Evolutionary conservation across 495 filamentous ascomycete species (phyloP).

Genomic region (Daldinia grandis): DNA sequence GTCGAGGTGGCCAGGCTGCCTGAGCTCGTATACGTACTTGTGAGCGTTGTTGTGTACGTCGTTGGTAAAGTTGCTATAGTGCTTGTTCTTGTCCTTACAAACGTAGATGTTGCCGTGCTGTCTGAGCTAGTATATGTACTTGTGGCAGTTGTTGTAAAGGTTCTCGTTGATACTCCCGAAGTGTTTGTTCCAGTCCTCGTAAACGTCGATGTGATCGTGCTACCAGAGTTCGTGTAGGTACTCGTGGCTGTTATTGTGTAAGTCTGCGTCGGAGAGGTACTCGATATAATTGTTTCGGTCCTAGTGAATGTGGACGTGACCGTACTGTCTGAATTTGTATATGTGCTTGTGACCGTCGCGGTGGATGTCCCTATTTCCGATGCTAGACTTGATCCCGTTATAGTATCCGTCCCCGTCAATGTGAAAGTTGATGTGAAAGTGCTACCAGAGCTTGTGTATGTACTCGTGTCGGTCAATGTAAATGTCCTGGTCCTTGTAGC

Average conservation of each 20-base stretch:
- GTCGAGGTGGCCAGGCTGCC: slow-evolving; percentile 6
- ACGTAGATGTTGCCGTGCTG: slow-evolving; percentile 8
- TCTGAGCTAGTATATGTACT: slow-evolving; percentile 5
- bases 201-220: slow-evolving; percentile 24
- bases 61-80: not conserved
- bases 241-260: slow-evolving; percentile 23
- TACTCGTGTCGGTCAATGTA: slow-evolving; percentile 19
- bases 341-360: not conserved
- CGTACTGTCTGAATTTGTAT: slow-evolving; percentile 6
- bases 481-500: slow-evolving; percentile 8
- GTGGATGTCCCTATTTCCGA: not conserved
- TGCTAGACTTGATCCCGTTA: not conserved
- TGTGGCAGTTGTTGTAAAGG: slow-evolving; percentile 12
- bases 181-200: slow-evolving; percentile 17
- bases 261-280: not conserved
- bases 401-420: not conserved
- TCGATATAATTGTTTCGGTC: not conserved
- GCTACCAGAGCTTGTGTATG: slow-evolving; percentile 11
- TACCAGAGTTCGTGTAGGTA: slow-evolving; percentile 17
- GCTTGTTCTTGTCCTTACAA: slow-evolving; percentile 13
- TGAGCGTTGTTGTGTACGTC: slow-evolving; percentile 21
- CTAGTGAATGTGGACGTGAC: slow-evolving; percentile 20
- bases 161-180: slow-evolving; percentile 1
- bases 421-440: slow-evolving; percentile 24
- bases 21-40: slow-evolving; percentile 17